These are phyloP conservation scores for Myriosclerotinia scirpicola DNA, from an alignment of 2,329 filamentous ascomycete genomes.

Conservation along the genomic window DNA sequence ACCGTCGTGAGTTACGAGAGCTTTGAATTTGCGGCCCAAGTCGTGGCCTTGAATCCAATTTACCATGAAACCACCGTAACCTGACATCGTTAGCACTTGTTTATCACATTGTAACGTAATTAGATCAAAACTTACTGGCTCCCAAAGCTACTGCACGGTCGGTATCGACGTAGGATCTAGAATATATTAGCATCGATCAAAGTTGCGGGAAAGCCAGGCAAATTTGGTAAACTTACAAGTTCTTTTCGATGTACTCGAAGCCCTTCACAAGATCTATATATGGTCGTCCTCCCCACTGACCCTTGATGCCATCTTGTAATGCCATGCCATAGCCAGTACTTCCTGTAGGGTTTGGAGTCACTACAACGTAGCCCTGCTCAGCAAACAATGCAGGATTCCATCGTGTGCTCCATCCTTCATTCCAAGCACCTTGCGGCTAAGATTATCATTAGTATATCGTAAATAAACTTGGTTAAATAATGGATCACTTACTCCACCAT, in stretches of 20 bases:
- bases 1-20: conserved; percentile 84
- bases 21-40: conserved; percentile 81
- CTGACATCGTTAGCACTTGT: too few relatives aligned
- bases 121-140: conserved; percentile 48
- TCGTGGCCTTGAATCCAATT: conserved; percentile 91
- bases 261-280: conserved; percentile 80
- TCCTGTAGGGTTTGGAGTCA: conserved; percentile 80
- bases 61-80: conserved; percentile 74
- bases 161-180: conserved; percentile 61
- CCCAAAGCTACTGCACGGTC: conserved; percentile 69
- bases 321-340: conserved; percentile 80
- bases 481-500: conserved; percentile 58
- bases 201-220: neutral
- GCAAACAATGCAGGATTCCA: conserved; percentile 88
- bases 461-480: neutral
- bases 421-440: conserved; percentile 41
- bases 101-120: too few relatives aligned
- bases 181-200: neutral
- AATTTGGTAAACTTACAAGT: conserved; percentile 46
- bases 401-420: conserved; percentile 56
- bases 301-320: conserved; percentile 72
- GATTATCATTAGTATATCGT: neutral
- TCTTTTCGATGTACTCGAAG: conserved; percentile 69
- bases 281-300: conserved; percentile 81
- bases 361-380: conserved; percentile 82